A percentile compares a stretch with the other conserved stretches of the same genome.
Evolutionary conservation across 768 basidiomycete species (phyloP).

Genomic region (Gloeophyllum trabeum): DNA sequence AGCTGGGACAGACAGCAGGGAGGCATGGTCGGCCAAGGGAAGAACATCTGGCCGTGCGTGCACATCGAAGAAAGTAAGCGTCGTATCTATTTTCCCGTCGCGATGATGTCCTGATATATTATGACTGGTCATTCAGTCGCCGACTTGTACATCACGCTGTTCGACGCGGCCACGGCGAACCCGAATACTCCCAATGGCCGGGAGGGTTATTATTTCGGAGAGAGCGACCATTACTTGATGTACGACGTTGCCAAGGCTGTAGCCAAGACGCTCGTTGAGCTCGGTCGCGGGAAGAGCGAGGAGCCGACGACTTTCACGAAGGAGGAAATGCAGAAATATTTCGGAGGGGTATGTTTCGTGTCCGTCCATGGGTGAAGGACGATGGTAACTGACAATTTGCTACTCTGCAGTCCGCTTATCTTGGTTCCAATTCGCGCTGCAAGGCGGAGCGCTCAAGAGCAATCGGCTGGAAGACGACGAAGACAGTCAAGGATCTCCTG

Average conservation of each 20-base stretch:
- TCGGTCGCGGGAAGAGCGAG: conserved; percentile 18
- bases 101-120: neutral
- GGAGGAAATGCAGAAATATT: conserved; percentile 30
- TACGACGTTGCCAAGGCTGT: conserved; percentile 24
- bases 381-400: neutral
- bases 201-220: conserved; percentile 23
- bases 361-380: neutral
- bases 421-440: conserved; percentile 29
- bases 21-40: conserved; percentile 44
- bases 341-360: conserved; percentile 12
- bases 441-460: conserved; percentile 27
- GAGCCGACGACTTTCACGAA: conserved; percentile 32
- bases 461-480: conserved; percentile 43
- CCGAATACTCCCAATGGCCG: conserved; percentile 16
- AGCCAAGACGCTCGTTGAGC: conserved; percentile 21
- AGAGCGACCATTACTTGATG: conserved; percentile 20
- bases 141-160: conserved; percentile 28
- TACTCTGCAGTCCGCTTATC: neutral
- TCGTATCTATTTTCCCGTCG: neutral
- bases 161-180: conserved; percentile 21
- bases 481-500: conserved; percentile 37
- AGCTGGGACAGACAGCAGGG: conserved; percentile 35
- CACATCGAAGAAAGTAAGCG: conserved; percentile 40
- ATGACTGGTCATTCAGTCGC: conserved; percentile 19
- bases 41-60: conserved; percentile 49